These are phyloP conservation scores for Aspergillus sp. DNA, from an alignment of 2,329 filamentous ascomycete species.

Conservation along the genomic window DNA sequence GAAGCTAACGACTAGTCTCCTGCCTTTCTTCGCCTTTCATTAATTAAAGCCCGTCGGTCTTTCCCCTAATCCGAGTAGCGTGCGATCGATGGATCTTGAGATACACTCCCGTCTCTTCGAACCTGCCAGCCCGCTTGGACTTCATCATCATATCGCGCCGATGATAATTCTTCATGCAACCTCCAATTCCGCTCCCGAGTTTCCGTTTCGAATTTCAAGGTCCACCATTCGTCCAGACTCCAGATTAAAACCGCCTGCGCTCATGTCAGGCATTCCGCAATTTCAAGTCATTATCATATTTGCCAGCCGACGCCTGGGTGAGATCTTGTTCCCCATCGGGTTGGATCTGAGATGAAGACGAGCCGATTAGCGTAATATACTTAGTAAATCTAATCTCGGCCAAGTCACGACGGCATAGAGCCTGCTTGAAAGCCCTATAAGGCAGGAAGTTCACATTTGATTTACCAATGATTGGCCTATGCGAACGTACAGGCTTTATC, in stretches of 20 bases:
- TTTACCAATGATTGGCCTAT: background rate
- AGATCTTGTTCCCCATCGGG: background rate
- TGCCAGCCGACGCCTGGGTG: background rate
- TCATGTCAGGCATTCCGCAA: background rate
- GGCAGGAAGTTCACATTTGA: background rate
- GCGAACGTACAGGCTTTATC: background rate
- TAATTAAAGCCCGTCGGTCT: slow-evolving; percentile 15
- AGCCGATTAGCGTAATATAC: slow-evolving; percentile 2
- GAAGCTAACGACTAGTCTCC: background rate
- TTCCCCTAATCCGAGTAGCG: slow-evolving; percentile 19
- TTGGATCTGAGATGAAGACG: slow-evolving; percentile 5
- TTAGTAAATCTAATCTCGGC: background rate
- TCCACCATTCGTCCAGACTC: background rate
- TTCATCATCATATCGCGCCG: background rate
- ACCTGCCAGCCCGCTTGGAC: background rate
- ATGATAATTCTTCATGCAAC: background rate
- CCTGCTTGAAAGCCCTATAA: background rate
- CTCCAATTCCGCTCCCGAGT: background rate
- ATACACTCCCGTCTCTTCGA: slow-evolving; percentile 7
- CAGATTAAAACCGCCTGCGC: background rate
- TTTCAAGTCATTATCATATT: background rate
- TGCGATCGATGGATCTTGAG: slow-evolving; percentile 24
- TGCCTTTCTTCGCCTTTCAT: background rate
- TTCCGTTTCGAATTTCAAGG: background rate
- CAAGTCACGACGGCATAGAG: background rate